A percentile compares a stretch with the other conserved stretches of the same genome.
These are phyloP conservation scores for Albatrellus sp. DNA, from an alignment of 1,284 basidiomycete species.

Conservation along the genomic window DNA sequence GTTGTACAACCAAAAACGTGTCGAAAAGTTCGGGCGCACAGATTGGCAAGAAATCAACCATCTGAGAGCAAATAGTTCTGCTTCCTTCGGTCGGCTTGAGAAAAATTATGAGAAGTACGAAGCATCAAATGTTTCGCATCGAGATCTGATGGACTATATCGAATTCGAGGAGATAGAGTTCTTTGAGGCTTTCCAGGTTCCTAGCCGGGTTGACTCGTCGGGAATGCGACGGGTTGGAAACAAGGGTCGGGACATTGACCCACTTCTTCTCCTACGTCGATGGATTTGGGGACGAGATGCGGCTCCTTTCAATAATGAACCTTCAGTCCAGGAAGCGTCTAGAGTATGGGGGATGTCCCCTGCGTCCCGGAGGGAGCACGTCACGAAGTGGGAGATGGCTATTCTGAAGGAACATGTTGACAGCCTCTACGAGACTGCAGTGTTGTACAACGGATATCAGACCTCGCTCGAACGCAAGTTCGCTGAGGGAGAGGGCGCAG, in stretches of 20 bases:
- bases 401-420: slow-evolving; percentile 25
- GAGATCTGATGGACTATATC: slow-evolving; percentile 21
- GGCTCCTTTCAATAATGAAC: slow-evolving; percentile 24
- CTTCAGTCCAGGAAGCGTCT: slow-evolving; percentile 15
- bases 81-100: slow-evolving; percentile 16
- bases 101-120: background rate
- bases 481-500: slow-evolving; percentile 20
- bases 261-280: slow-evolving; percentile 29
- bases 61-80: slow-evolving; percentile 17
- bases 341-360: slow-evolving; percentile 33
- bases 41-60: slow-evolving; percentile 30
- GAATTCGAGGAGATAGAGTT: slow-evolving; percentile 22
- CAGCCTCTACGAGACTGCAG: slow-evolving; percentile 23
- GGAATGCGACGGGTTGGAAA: slow-evolving; percentile 31
- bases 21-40: slow-evolving; percentile 11
- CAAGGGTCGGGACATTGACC: slow-evolving; percentile 21
- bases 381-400: slow-evolving; percentile 27
- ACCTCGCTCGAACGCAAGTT: slow-evolving; percentile 25
- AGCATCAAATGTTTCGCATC: background rate
- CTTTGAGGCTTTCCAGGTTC: slow-evolving; percentile 36
- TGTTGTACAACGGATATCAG: slow-evolving; percentile 29
- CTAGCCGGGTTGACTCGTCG: slow-evolving; percentile 12
- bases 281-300: slow-evolving; percentile 33
- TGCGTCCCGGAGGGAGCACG: slow-evolving; percentile 18
- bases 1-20: slow-evolving; percentile 22